phyloP scores from a whole-genome alignment of 2,329 filamentous ascomycete genomes.

The Rhynchosporium graminicola region DNA sequence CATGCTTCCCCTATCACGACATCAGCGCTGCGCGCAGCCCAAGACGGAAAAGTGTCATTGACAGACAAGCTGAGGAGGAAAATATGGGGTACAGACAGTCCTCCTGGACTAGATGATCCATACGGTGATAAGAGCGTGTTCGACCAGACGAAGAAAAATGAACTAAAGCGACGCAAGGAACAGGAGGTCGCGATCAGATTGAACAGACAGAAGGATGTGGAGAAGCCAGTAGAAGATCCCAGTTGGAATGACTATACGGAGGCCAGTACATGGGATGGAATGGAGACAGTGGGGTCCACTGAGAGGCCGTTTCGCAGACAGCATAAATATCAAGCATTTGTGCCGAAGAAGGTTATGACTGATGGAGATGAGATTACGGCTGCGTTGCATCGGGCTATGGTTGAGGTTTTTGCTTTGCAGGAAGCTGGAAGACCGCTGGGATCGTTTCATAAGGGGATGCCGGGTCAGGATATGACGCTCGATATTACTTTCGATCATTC shows the following conservation, averaged over 20 bases:
- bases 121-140: constrained; percentile 44
- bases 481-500: constrained; percentile 36
- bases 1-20: constrained; percentile 38
- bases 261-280: constrained; percentile 52
- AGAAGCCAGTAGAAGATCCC: not conserved
- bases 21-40: constrained; percentile 26
- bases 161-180: constrained; percentile 23
- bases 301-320: constrained; percentile 42
- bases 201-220: not conserved
- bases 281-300: constrained; percentile 55
- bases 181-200: constrained; percentile 20
- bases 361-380: constrained; percentile 42
- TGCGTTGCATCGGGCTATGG: constrained; percentile 55
- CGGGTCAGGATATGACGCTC: constrained; percentile 28
- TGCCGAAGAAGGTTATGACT: constrained; percentile 41
- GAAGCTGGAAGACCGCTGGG: constrained; percentile 43
- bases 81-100: constrained; percentile 52
- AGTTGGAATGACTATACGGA: constrained; percentile 44
- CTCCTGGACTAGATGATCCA: constrained; percentile 50
- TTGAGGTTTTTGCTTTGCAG: constrained; percentile 55
- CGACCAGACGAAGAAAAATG: constrained; percentile 30
- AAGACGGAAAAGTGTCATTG: constrained; percentile 36
- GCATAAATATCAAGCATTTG: constrained; percentile 46
- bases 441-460: constrained; percentile 25
- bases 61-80: constrained; percentile 49